Base-by-base conservation (phyloP, 2,329 filamentous ascomycete species). In the Colletotrichum chrysophilum region DNA sequence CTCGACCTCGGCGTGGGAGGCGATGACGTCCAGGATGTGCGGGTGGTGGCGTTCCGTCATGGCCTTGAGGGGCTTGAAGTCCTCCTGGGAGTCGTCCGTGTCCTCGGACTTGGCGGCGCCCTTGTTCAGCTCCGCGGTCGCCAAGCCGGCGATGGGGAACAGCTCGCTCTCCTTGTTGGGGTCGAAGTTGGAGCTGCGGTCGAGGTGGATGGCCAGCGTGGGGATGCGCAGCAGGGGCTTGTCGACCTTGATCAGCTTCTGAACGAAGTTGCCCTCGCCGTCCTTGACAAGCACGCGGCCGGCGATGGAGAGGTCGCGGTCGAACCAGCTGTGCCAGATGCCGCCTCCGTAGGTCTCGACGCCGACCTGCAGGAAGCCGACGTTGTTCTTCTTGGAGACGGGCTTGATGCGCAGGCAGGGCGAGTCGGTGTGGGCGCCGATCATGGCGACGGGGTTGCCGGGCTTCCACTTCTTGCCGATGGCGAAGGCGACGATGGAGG, bases 281-380 rank as follows among this genome's bases (percentile, higher is more conserved):
- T 93, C 93, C 80, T 91, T 92, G 71, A 97, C 94, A 88, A 98
- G 93, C 16, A 95, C 95, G 75, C 97, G 91, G 10, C 97, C 97
- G 36, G 97, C 97, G 70, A 98, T 92, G 80, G 95, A 94, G 77
- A 99, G 88, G 84, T 99, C 97, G 66, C 97, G 93, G 84, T 99
- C 97, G 82, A 99, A 99, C 97, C 94, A 99, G 62, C 95, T 98
- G 85, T 98, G 96, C 96, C 96, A 98, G 81, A 98, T 93, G 71
- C 97, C 97, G 77, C 97, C 97, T 69, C 97, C 97, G 82, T 99
- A 99, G 3, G 95, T 96, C 88, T 99, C 97, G 67, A 98, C 96
- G 69, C 96, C 97, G 73, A 99, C 93, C 86, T 99, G 97, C 77
- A 98, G 86, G 85, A 97, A 99, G 14, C 96, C 96, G 78, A 94